Evolutionary conservation across 176 grass and related monocot genomes (phyloP), one percentile per base, ranked within the genome.

Genomic region (Carex scoparia): DNA sequence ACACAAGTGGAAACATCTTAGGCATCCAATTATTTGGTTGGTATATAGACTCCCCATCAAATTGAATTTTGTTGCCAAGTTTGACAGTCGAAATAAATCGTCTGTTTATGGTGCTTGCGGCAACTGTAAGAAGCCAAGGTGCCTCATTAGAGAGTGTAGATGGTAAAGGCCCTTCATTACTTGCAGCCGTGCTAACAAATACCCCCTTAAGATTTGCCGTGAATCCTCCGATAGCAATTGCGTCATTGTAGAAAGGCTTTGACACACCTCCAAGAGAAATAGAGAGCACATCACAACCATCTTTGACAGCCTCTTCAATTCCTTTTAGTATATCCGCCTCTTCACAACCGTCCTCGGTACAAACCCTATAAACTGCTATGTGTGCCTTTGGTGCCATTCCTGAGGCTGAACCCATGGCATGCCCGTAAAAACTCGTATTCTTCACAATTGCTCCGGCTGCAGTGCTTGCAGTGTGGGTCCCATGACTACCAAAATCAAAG

Each of bases 281-380:
- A 65, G 91, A 93, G 74, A 96, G 31, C 7, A 96, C 89, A 82
- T 96, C 94, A 0, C 92, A 89, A 71, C 89, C 89, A 63, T 96
- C 94, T 14, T 18, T 32, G 64, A 90, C 88, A 7, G 87, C 89
- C 27, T 87, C 76, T 32, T 96, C 94, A 0, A 87, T 89, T 4
- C 61, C 87, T 71, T 57, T 87, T n/a, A 93, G 48, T 11, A 89
- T 69, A 64, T 96, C 79, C 3, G 32, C 69, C 3, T 79, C 31
- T 5, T 85, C 84, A 72, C 93, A 92, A 64, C 38, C 19, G 67
- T 84, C 60, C 1, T 55, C 56, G 23, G 72, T 18, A 69, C 91
- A 96, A 32, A 90, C 85, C 75, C 86, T 79, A 71, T 91, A 86
- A n/a, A 84, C 72, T 4, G 94, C 87, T 30, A 96, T 77, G 69